Evolutionary conservation across 176 grass and related monocot genomes (phyloP), one percentile per base, ranked within the genome.

Genomic region (Urochloa ruziziensis): DNA sequence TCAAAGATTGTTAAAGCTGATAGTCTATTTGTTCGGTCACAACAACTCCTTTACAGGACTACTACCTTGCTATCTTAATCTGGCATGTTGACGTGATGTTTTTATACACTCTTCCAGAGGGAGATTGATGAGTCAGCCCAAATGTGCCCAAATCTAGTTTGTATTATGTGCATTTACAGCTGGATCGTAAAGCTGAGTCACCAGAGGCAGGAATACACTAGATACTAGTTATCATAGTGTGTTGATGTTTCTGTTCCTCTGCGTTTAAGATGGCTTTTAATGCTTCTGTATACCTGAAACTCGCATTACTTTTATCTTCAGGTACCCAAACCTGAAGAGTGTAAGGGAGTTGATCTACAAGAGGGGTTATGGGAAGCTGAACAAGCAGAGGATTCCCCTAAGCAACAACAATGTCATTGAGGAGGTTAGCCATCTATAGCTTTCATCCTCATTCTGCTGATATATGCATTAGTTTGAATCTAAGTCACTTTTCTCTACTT

Each of bases 311-410:
- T 24, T 12, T 52, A 59, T 42, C 71, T 46, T 39, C 33, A 94
- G 94, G 78, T 97, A 97, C 74, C 94, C 94, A 0, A 97, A 97
- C 74, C 66, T 94, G 78, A 97, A 97, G 79, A 97, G 91, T 32
- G 89, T 94, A 0, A 88, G 87, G 67, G 91, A 97, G 43, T 62
- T 94, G 81, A 91, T 97, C 72, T 94, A 94, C 82, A 97, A 94
- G 82, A 89, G 94, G 78, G 89, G 94, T 71, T 87, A 93, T 73
- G 89, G 89, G 10, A 94, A 97, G 81, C 71, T 97, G 16, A 91
- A 97, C 84, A 97, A 97, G 86, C 87, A 94, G 46, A 91, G 94
- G 21, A 74, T 81, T 80, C 89, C 94, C 36, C 70, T 97, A 12
- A 63, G 76, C 11, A 89, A 97, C 64, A 97, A 97, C 77, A 91